Conservation (phyloP, 2,329 filamentous ascomycete genomes). For the Botrytis deweyae region DNA sequence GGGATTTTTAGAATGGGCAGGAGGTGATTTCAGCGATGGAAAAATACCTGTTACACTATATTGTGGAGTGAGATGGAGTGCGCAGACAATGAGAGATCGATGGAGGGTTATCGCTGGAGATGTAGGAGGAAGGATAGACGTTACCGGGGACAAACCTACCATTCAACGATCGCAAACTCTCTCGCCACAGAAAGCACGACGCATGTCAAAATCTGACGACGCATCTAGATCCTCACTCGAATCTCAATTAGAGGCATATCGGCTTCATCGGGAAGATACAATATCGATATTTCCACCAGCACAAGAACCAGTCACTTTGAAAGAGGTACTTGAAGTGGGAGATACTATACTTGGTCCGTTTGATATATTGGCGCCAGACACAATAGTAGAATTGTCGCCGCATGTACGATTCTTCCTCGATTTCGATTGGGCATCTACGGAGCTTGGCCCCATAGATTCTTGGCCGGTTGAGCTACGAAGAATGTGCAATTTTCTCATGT, state of each 20-base stretch:
- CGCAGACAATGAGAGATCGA: conserved; percentile 28
- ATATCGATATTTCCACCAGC: conserved; percentile 12
- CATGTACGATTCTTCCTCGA: conserved; percentile 37
- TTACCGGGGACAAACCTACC: not conserved
- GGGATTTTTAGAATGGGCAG: conserved; percentile 12
- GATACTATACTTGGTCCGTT: conserved; percentile 23
- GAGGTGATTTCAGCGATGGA: not conserved
- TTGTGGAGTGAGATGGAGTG: conserved; percentile 30
- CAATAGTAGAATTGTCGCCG: conserved; percentile 25
- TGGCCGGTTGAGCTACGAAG: conserved; percentile 71
- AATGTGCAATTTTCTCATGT: conserved; percentile 83
- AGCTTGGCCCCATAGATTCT: conserved; percentile 31
- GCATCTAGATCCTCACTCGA: not conserved
- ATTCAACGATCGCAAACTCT: conserved; percentile 23
- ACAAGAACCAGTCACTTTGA: conserved; percentile 4
- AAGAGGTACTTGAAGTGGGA: not conserved
- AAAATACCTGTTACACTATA: conserved; percentile 12
- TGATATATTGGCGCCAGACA: conserved; percentile 32
- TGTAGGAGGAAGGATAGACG: conserved; percentile 5
- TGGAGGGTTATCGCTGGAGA: conserved; percentile 32
- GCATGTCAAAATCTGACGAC: conserved; percentile 10
- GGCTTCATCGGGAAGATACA: conserved; percentile 14
- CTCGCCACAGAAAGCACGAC: conserved; percentile 11
- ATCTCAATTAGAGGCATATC: conserved; percentile 12
- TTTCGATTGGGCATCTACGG: conserved; percentile 46